Percentiles rank a stretch among this genome's conserved stretches.
Conservation (phyloP, 1,284 basidiomycete genomes). For the Trichosporon asahii region DNA sequence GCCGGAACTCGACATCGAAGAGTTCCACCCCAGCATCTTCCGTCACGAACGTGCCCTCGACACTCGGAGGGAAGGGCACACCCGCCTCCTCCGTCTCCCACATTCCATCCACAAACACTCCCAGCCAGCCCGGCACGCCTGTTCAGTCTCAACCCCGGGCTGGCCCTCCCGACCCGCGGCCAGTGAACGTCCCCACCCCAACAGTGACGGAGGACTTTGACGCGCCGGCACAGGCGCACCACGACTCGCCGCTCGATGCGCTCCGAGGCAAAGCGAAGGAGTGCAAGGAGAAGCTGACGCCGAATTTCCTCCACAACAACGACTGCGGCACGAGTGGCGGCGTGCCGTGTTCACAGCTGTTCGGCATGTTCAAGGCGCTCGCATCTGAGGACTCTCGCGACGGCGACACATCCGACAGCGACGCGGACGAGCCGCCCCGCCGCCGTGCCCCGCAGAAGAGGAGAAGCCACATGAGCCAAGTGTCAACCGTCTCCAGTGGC, state of each 20-base stretch:
- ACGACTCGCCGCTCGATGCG: neutral
- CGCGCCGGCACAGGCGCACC: neutral
- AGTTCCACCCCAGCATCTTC: neutral
- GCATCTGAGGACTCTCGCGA: constrained; percentile 25
- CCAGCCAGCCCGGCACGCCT: neutral
- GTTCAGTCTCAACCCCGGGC: neutral
- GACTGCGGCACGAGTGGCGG: neutral
- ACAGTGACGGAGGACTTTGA: neutral
- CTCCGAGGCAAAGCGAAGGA: neutral
- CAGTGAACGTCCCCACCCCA: neutral
- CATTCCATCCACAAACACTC: neutral
- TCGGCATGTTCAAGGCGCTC: constrained; percentile 42
- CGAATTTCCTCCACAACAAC: neutral
- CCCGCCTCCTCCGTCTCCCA: neutral
- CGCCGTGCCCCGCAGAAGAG: neutral
- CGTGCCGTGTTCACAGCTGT: constrained; percentile 34
- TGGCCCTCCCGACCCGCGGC: neutral
- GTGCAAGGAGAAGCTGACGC: neutral
- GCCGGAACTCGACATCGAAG: neutral
- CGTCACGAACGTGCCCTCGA: neutral
- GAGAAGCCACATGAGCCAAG: neutral
- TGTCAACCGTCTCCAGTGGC: neutral
- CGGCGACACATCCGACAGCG: constrained; percentile 22
- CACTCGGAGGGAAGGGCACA: neutral
- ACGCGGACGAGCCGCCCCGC: neutral